A percentile compares a stretch with the other conserved stretches of the same genome.
These are phyloP conservation scores for Clarireedia paspali DNA, from an alignment of 2,329 filamentous ascomycete species.

Conservation along the genomic window DNA sequence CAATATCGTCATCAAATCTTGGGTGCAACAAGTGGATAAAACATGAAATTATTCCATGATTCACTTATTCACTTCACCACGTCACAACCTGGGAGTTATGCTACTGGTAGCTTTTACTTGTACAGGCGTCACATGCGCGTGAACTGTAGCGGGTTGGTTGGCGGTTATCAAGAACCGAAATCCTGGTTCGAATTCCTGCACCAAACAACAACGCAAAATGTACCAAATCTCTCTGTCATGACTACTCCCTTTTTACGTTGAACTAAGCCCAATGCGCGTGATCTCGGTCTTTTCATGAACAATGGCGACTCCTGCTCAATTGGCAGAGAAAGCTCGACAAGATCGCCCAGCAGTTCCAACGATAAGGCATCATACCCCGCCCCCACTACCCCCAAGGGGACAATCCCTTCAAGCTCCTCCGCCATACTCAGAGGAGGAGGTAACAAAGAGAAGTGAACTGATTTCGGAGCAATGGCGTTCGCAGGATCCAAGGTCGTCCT, in stretches of 20 bases:
- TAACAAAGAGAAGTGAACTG: conserved; percentile 18
- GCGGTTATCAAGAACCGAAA: too few relatives aligned
- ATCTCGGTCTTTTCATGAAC: neutral
- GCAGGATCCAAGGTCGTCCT: conserved; percentile 28
- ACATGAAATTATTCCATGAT: too few relatives aligned
- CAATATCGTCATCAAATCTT: too few relatives aligned
- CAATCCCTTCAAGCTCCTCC: conserved; percentile 20
- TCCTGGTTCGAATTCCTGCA: too few relatives aligned
- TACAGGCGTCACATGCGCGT: too few relatives aligned
- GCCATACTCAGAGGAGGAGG: conserved; percentile 24
- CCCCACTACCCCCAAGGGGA: conserved; percentile 25
- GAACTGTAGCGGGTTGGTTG: too few relatives aligned
- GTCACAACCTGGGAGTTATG: too few relatives aligned
- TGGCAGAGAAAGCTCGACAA: conserved; percentile 17
- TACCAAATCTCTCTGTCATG: neutral
- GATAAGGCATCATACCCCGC: conserved; percentile 10
- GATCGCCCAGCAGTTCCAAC: conserved; percentile 9
- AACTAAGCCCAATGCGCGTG: neutral
- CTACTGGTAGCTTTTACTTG: too few relatives aligned
- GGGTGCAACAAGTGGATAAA: too few relatives aligned
- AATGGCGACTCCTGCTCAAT: conserved; percentile 20
- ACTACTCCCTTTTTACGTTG: neutral
- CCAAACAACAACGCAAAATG: too few relatives aligned
- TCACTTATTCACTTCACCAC: too few relatives aligned
- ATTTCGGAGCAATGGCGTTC: conserved; percentile 29